Base-by-base conservation (phyloP, 2,329 filamentous ascomycete genomes). In the Trichoderma atrobrunneum region DNA sequence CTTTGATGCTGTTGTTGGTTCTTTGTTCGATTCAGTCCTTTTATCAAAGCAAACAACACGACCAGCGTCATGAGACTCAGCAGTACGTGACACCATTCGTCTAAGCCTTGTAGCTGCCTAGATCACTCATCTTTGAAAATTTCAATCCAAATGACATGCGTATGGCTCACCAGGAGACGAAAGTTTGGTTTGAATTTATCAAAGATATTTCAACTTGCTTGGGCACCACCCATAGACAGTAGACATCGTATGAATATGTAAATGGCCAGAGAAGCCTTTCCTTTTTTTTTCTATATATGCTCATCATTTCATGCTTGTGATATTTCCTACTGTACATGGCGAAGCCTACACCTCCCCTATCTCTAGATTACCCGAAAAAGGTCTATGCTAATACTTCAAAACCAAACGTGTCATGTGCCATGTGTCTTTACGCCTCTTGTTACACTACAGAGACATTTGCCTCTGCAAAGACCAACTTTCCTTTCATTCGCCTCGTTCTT, bases 301-400 rank as follows among this genome's bases (percentile, higher is more conserved):
- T 59, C 54, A 28, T 60, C 54, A 68, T 56, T 68, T 59, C 34
- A 43, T 68, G 54, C 18, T 54, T 68, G 43, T 54, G 10, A 68
- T 68, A 18, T 59, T 60, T 68, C 21, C 65, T 68, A 68, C 16
- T 68, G 26, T 60, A 59, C 65, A 59, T 68, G 36, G 36, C 36
- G 28, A 67, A 56, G 8, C 24, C 24, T 16, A 18, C n/a, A 24
- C 16, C 18, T 3, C 30, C 14, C 14, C 5, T 5, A 18, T 68
- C 26, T 34, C n/a, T n/a, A 36, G 12, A 54, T 54, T 66, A 67
- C 48, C 39, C 39, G 26, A 39, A 66, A 61, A 18, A 24, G n/a
- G 28, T 61, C 56, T 69, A 69, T 69, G 36, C 66, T 24, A 34
- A 69, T 28, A 24, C 28, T 32, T 69, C 36, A 54, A 34, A 51